A percentile compares a stretch with the other conserved stretches of the same genome.
These are phyloP conservation scores for Starmerella tilneyi DNA, from an alignment of 805 yeast genomes.

Conservation along the genomic window DNA sequence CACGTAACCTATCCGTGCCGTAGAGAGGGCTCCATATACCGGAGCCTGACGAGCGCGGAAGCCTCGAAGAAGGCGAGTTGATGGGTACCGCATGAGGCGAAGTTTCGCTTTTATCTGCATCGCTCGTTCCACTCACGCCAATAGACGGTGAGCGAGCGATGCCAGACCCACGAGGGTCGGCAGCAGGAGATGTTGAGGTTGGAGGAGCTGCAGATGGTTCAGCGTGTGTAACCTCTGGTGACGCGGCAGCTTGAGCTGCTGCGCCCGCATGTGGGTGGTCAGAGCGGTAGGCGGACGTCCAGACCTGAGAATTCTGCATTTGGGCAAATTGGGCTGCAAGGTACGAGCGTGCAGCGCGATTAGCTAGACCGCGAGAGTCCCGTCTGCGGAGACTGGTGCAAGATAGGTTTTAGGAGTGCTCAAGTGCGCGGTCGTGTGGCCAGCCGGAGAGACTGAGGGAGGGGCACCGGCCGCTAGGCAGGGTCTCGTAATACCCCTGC, in stretches of 20 bases:
- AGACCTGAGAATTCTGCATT: conserved; percentile 16
- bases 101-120: too few relatives aligned
- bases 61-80: background rate
- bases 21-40: conserved; percentile 6
- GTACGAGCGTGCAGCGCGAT: background rate
- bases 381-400: background rate
- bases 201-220: background rate
- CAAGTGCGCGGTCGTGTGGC: background rate
- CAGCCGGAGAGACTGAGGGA: background rate
- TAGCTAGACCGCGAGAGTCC: background rate
- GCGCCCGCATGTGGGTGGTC: background rate
- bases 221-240: background rate
- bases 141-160: too few relatives aligned
- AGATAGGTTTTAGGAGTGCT: background rate
- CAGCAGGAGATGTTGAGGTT: too few relatives aligned
- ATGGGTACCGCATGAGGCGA: background rate
- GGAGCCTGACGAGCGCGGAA: background rate
- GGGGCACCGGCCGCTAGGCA: background rate
- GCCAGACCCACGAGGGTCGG: too few relatives aligned
- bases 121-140: too few relatives aligned
- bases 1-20: background rate
- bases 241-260: background rate
- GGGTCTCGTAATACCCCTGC: background rate
- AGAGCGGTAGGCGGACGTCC: conserved; percentile 10
- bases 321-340: background rate